Evolutionary conservation across 345 rosid genomes (phyloP), one percentile per base, ranked within the genome.

Genomic region (Gossypioides kirkii): DNA sequence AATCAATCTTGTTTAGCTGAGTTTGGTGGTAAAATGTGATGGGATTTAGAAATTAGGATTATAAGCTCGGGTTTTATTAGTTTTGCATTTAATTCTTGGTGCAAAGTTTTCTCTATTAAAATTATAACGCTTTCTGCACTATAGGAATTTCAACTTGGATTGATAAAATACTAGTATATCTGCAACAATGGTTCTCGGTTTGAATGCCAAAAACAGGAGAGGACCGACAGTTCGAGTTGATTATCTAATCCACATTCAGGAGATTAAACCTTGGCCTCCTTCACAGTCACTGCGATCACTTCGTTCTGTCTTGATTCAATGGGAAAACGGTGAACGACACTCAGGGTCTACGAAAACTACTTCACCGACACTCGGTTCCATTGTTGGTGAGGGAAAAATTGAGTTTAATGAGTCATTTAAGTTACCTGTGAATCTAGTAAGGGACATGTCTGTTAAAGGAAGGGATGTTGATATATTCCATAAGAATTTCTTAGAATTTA

Each of bases 231-330:
- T 87, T 65, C 93, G 84, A 60, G 83, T 87, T 45, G 81, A 85
- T 77, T 94, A 91, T 76, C 18, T 85, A 18, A 80, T 94, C 75
- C 90, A 88, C 78, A 78, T 94, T 81, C 91, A 84, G 77, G 97
- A 94, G 63, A 78, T 94, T 84, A 92, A 86, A 82, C 98, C 97
- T 45, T 94, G 98, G 98, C 98, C 98, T 6, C 98, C 98, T 42
- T 90, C 98, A 23, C 97, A 94, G 76, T 90, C 98, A 14, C 86
- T 94, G 62, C 78, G 86, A 73, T 89, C 97, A 22, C 85, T 94
- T 5, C 92, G 97, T 49, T 90, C 98, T 16, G 97, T 90, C 71
- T 62, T 90, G 8, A 83, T 94, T 46, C 98, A 89, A 52, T 94
- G 98, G 98, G 97, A 90, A 82, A 88, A 92, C 38, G 95, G 97